Evolutionary conservation across 139 green algal genomes (phyloP).

Genomic region (Eudorina sp.): DNA sequence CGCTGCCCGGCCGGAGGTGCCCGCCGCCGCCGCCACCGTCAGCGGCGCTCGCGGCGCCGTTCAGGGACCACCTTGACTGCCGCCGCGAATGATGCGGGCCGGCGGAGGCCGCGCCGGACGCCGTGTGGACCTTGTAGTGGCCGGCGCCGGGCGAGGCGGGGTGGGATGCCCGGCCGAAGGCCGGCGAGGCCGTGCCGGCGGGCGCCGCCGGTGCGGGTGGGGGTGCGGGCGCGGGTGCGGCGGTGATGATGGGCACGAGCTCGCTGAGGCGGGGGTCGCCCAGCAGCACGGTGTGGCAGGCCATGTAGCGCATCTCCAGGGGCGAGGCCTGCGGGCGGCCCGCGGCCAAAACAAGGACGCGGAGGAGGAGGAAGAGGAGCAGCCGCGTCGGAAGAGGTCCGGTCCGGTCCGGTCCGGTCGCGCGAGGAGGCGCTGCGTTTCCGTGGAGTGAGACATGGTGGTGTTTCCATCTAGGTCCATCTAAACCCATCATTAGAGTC

Average conservation of each 20-base stretch:
- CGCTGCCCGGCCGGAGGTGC: not conserved
- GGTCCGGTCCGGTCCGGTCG: no score
- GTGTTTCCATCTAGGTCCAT: no score
- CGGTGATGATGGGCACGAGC: constrained; percentile 22
- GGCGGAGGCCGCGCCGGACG: not conserved
- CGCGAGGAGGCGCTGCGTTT: no score
- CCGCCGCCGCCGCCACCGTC: not conserved
- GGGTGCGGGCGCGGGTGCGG: not conserved
- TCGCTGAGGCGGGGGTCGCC: constrained; percentile 13
- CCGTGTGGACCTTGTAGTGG: not conserved
- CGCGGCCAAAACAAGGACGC: no score
- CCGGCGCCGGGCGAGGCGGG: not conserved
- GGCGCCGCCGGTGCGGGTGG: not conserved
- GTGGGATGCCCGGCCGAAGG: not conserved
- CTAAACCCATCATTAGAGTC: no score
- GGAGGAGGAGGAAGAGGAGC: no score
- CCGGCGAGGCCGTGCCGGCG: not conserved
- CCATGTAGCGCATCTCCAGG: constrained; percentile 44
- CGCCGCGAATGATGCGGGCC: not conserved
- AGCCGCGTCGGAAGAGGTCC: no score
- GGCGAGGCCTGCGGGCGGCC: constrained; percentile 8
- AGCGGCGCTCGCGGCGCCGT: no score
- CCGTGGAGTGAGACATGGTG: no score
- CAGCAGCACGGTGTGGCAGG: constrained; percentile 23
- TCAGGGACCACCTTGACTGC: not conserved